Base-by-base conservation (phyloP, 2,329 filamentous ascomycete genomes). In the Penicillium sumatraense region DNA sequence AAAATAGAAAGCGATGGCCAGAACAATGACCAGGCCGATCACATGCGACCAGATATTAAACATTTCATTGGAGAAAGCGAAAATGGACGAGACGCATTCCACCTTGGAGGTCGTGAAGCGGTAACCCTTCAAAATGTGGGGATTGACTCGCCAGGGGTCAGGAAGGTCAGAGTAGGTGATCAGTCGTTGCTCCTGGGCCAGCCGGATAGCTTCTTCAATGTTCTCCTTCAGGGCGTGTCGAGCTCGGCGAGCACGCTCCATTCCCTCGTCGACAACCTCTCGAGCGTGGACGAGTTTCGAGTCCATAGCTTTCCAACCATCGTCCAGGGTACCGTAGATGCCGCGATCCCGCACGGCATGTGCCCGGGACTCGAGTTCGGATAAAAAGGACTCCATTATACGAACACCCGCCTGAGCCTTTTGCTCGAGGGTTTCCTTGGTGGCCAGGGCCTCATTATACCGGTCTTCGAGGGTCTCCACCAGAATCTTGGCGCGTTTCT, bases 31-130 rank as follows among this genome's bases (percentile, higher is more conserved):
- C n/a, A 98, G 83, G 16, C 95, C 95, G 26, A 99, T 83, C 11
- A 89, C 86, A 72, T 99, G 95, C 2, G 93, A 93, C 95, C 95
- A 99, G 69, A 99, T 99, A 76, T 99, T 99, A 79, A 98, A 88
- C 36, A 89, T 85, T 77, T 99, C 95, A 75, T 99, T 99, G 61
- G 91, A 96, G 55, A 95, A 79, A 59, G 86, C 83, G 69, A 96
- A 93, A 59, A 91, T 86, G 20, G 92, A 96, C 49, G 85, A 84
- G 49, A 98, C 80, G 72, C 93, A 98, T 64, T 93, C 93, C 53
- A 93, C 80, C 74, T 96, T 96, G 56, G 90, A 92, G 68, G 96
- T 91, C 58, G 86, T 89, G 79, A 99, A 99, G 49, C 95, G 93
- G 73, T 99, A 99, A 16, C 95, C 95, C 51, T 85, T 86, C 49